Evolutionary conservation across 352 stramenopile species (phyloP).

Genomic region (Phytophthora pistaciae): DNA sequence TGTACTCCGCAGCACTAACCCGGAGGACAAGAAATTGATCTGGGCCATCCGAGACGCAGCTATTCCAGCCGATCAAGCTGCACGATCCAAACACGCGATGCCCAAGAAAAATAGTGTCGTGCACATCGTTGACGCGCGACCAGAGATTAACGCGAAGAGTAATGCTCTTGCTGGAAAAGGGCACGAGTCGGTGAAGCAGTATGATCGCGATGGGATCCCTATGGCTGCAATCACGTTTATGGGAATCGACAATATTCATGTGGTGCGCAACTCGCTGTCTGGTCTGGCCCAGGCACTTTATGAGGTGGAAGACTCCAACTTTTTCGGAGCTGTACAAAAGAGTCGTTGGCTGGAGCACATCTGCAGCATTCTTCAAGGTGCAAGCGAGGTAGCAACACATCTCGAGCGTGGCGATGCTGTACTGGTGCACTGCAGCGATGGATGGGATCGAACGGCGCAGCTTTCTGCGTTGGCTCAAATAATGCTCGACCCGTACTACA

Average conservation of each 20-base stretch:
- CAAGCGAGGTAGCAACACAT: constrained; percentile 77
- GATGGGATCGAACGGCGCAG: constrained; percentile 87
- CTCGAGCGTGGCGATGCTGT: constrained; percentile 81
- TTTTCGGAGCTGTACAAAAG: constrained; percentile 87
- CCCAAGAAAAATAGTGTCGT: constrained; percentile 82
- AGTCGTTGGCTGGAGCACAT: constrained; percentile 88
- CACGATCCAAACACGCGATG: constrained; percentile 21
- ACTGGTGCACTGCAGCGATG: constrained; percentile 87
- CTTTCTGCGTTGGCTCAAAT: constrained; percentile 79
- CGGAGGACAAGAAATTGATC: constrained; percentile 92
- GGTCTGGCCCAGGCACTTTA: constrained; percentile 79
- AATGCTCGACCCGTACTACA: constrained; percentile 89
- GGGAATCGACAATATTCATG: constrained; percentile 91
- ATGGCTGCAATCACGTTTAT: constrained; percentile 88
- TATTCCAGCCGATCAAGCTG: constrained; percentile 53
- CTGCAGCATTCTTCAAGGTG: constrained; percentile 78
- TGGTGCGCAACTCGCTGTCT: constrained; percentile 79
- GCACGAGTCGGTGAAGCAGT: constrained; percentile 90
- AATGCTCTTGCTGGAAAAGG: constrained; percentile 93
- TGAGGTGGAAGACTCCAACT: constrained; percentile 88
- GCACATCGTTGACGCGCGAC: constrained; percentile 92
- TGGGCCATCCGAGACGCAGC: constrained; percentile 87
- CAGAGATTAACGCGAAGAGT: constrained; percentile 91
- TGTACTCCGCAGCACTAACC: constrained; percentile 92
- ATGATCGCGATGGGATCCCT: constrained; percentile 76